These are phyloP conservation scores for Cladophialophora bantiana DNA, from an alignment of 2,329 filamentous ascomycete genomes.

Conservation along the genomic window DNA sequence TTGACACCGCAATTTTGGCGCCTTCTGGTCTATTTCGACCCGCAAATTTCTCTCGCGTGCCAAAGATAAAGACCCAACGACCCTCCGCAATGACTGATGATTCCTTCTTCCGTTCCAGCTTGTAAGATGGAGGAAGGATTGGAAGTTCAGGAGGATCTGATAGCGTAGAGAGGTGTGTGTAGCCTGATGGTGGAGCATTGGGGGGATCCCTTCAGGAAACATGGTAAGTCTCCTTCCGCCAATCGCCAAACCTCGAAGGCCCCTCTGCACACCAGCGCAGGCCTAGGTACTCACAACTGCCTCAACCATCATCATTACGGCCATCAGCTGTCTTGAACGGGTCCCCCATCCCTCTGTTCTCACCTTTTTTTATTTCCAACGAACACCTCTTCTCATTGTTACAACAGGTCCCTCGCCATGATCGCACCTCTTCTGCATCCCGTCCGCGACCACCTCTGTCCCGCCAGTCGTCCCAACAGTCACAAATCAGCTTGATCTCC, in stretches of 20 bases:
- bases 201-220: constrained; percentile 16
- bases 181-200: constrained; percentile 6
- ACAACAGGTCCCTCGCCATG: constrained; percentile 41
- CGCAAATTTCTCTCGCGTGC: neutral
- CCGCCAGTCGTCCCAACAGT: constrained; percentile 41
- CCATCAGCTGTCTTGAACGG: neutral
- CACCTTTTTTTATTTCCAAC: neutral
- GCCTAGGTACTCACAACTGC: neutral
- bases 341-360: neutral
- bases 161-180: constrained; percentile 15
- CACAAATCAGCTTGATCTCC: constrained; percentile 65
- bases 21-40: constrained; percentile 5
- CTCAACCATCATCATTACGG: constrained; percentile 2
- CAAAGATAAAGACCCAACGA: constrained; percentile 10
- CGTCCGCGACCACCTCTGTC: constrained; percentile 29
- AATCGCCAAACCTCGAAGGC: constrained; percentile 19
- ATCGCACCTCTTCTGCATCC: constrained; percentile 21
- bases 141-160: constrained; percentile 1
- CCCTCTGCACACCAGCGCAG: constrained; percentile 4
- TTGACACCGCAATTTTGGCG: constrained; percentile 2
- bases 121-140: constrained; percentile 13
- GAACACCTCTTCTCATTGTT: constrained; percentile 8
- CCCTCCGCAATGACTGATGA: constrained; percentile 6
- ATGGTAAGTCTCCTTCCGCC: constrained; percentile 22
- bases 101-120: neutral